phyloP scores from a whole-genome alignment of 2,329 filamentous ascomycete genomes.

The Arthroderma uncinatum region DNA sequence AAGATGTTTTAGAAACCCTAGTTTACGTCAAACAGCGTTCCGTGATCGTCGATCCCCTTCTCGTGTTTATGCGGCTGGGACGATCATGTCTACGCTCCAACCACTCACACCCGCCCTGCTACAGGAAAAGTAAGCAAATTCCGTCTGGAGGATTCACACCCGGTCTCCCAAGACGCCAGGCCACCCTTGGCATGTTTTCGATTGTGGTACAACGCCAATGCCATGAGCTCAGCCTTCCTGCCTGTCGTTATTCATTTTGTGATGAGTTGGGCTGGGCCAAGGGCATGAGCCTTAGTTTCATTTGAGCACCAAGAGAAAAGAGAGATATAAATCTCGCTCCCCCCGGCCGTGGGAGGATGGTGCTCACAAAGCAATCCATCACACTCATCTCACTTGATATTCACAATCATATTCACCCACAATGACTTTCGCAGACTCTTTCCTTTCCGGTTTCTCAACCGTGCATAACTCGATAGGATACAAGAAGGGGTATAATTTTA shows the following conservation, averaged over 20 bases:
- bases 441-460: background rate
- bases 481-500: slow-evolving; percentile 9
- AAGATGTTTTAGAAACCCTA: background rate
- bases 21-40: background rate
- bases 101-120: background rate
- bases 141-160: background rate
- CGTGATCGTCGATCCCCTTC: background rate
- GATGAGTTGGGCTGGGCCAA: background rate
- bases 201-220: background rate
- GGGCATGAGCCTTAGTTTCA: background rate
- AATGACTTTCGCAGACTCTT: background rate
- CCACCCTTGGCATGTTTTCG: background rate
- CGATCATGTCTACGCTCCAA: background rate
- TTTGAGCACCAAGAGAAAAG: background rate
- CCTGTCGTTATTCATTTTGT: background rate
- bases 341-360: background rate
- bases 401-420: background rate
- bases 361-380: background rate
- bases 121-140: background rate
- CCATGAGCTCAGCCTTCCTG: slow-evolving; percentile 1
- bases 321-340: background rate
- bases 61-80: background rate
- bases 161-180: background rate
- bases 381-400: background rate
- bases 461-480: slow-evolving; percentile 5